Percentiles rank a stretch among this genome's conserved stretches.
phyloP scores from a whole-genome alignment of 768 basidiomycete species.

The Leucosporidium yakuticum region DNA sequence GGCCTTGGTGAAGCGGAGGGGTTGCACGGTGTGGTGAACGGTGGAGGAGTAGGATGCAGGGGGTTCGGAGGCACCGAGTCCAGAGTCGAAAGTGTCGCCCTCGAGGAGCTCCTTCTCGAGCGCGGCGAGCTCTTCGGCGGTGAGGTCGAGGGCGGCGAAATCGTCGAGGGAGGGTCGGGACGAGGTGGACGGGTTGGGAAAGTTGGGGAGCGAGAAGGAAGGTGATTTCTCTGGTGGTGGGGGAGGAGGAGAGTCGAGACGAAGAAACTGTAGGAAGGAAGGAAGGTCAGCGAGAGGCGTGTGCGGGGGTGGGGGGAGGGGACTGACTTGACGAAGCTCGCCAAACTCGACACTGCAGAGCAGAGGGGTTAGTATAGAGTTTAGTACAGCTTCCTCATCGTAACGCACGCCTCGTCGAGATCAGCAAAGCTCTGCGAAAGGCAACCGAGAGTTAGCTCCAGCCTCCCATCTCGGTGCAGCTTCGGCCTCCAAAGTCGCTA shows the following conservation, averaged over 20 bases:
- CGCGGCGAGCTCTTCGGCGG: conserved; percentile 24
- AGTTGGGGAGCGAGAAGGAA: neutral
- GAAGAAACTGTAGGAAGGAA: conserved; percentile 1
- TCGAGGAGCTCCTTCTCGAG: conserved; percentile 14
- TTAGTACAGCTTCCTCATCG: neutral
- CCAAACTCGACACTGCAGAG: conserved; percentile 36
- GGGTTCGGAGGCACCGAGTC: neutral
- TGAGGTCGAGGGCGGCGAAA: conserved; percentile 27
- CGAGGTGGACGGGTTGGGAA: neutral
- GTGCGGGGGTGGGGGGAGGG: too few species aligned
- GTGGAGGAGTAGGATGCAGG: neutral
- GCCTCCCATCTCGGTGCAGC: neutral
- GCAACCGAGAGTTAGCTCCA: neutral
- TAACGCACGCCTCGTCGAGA: conserved; percentile 36
- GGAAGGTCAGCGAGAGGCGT: neutral
- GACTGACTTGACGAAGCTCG: conserved; percentile 27
- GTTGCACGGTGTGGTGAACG: neutral
- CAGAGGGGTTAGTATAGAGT: neutral
- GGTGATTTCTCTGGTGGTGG: neutral
- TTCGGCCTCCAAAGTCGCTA: neutral
- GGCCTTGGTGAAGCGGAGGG: neutral
- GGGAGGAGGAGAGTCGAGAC: conserved; percentile 5
- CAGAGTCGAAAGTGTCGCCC: conserved; percentile 12
- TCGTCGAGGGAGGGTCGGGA: conserved; percentile 21
- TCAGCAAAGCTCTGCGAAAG: conserved; percentile 20